Base-by-base conservation (phyloP, 108 stramenopile genomes). In the Poteriospumella lacustris region DNA sequence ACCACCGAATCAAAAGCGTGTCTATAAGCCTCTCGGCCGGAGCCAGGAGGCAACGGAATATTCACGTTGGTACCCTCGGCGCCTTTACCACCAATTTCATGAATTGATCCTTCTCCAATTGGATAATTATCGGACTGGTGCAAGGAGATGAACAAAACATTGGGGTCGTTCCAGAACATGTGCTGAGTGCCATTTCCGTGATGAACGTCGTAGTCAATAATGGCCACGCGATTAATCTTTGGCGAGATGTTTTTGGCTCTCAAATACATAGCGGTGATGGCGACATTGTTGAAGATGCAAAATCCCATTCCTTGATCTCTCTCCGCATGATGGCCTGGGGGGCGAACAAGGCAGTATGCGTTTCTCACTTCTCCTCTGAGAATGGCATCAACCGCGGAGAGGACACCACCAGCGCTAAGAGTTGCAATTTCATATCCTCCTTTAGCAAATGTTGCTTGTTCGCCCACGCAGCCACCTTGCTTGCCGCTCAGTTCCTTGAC, bases 101-200 rank as follows among this genome's bases (percentile, higher is more conserved):
- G 77, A 85, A 87, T 85, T 40, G 85, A 82, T 1, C 87, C 88
- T 64, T 76, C 80, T 75, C 68, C 36, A 2, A 75, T 84, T 2
- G 91, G 91, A 79, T 81, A 92, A 1, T 78, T 62, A 44, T 93
- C 85, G 70, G 84, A 82, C 31, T 89, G 81, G 82, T 94, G 93
- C 19, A 92, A 78, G 9, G 89, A 89, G 43, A 88, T 80, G 58
- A 88, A 91, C 80, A 91, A 56, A 3, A 91, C 88, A 19, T 77
- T 78, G 2, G 89, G 82, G 68, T 92, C 83, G 5, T 85, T 70
- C 26, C 76, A 47, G 76, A 92, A 92, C n/a, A 78, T 77, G 42
- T 76, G 43, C 83, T 92, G 88, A 0, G 95, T 98, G 1, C 97
- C 97, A 88, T 98, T 96, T 33, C 94, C 94, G 68, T 95, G 94